These are phyloP conservation scores for Microcos paniculata DNA, from an alignment of 345 rosid genomes.

Conservation along the genomic window DNA sequence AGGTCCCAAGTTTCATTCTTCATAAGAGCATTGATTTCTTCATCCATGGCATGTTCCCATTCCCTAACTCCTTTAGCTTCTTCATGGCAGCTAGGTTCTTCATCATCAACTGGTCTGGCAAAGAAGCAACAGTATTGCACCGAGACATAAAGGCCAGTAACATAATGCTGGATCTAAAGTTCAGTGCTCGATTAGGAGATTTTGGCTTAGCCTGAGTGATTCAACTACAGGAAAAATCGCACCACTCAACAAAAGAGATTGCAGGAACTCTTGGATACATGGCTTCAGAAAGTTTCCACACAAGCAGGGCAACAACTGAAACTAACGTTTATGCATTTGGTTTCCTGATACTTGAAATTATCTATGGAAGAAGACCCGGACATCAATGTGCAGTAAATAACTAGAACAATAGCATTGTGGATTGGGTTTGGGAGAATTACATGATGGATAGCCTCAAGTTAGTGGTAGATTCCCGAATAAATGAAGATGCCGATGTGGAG, in stretches of 20 bases:
- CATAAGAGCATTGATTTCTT: no score
- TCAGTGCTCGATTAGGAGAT: conserved; percentile 58
- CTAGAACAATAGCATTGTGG: conserved; percentile 52
- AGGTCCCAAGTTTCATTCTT: no score
- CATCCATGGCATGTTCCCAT: no score
- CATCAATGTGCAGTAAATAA: conserved; percentile 25
- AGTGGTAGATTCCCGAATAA: conserved; percentile 55
- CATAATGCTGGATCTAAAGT: conserved; percentile 61
- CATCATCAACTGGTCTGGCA: no score
- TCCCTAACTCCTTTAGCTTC: no score
- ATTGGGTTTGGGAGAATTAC: conserved; percentile 64
- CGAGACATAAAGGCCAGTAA: conserved; percentile 79
- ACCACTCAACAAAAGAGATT: conserved; percentile 66
- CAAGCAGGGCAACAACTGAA: conserved; percentile 55
- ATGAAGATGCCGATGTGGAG: conserved; percentile 28
- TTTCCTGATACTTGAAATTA: conserved; percentile 55
- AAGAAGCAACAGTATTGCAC: no score
- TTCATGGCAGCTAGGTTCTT: no score
- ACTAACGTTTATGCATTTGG: conserved; percentile 75
- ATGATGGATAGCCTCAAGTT: conserved; percentile 36
- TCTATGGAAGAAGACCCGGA: conserved; percentile 54
- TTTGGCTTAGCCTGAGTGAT: conserved; percentile 75
- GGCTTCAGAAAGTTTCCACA: conserved; percentile 71
- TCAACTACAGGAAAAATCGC: conserved; percentile 49
- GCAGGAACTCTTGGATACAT: conserved; percentile 82